A percentile compares a stretch with the other conserved stretches of the same genome.
Conservation (phyloP, 129 eudicot genomes). For the Logfia minima region DNA sequence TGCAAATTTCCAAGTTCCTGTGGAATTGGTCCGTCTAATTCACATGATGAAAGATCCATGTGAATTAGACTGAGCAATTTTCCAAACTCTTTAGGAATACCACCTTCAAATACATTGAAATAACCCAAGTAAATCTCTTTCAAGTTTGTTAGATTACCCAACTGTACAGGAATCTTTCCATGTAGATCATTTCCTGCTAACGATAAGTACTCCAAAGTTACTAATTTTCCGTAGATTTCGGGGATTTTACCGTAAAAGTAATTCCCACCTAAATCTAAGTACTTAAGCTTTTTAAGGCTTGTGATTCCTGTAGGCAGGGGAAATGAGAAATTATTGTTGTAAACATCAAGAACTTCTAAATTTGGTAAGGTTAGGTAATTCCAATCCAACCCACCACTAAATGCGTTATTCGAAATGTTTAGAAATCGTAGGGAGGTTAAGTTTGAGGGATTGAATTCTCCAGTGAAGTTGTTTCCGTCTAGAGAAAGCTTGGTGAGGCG, state of each 20-base stretch:
- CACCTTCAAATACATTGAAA: slow-evolving; percentile 73
- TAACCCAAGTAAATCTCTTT: slow-evolving; percentile 81
- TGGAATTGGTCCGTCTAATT: slow-evolving; percentile 74
- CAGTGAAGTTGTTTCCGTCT: slow-evolving; percentile 93
- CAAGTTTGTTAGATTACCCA: slow-evolving; percentile 83
- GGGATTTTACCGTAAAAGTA: slow-evolving; percentile 76
- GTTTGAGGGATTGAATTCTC: slow-evolving; percentile 53
- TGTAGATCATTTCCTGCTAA: slow-evolving; percentile 80
- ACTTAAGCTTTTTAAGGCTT: slow-evolving; percentile 53
- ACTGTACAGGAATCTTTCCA: slow-evolving; percentile 73
- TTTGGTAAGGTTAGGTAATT: slow-evolving; percentile 48
- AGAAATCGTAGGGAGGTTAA: slow-evolving; percentile 57
- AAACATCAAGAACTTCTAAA: slow-evolving; percentile 70
- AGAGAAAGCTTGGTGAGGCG: slow-evolving; percentile 54
- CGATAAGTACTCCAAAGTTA: slow-evolving; percentile 60
- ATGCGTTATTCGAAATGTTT: slow-evolving; percentile 74
- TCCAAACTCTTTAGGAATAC: slow-evolving; percentile 79
- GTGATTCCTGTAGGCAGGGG: slow-evolving; percentile 55
- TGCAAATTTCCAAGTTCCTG: slow-evolving; percentile 68
- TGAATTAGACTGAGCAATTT: slow-evolving; percentile 63
- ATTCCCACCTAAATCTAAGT: slow-evolving; percentile 89
- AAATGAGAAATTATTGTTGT: slow-evolving; percentile 79
- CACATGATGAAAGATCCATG: slow-evolving; percentile 83
- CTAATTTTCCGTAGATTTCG: slow-evolving; percentile 50
- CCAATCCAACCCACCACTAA: slow-evolving; percentile 67